Evolutionary conservation across 345 rosid species (phyloP).

Genomic region (Alliaria petiolata): DNA sequence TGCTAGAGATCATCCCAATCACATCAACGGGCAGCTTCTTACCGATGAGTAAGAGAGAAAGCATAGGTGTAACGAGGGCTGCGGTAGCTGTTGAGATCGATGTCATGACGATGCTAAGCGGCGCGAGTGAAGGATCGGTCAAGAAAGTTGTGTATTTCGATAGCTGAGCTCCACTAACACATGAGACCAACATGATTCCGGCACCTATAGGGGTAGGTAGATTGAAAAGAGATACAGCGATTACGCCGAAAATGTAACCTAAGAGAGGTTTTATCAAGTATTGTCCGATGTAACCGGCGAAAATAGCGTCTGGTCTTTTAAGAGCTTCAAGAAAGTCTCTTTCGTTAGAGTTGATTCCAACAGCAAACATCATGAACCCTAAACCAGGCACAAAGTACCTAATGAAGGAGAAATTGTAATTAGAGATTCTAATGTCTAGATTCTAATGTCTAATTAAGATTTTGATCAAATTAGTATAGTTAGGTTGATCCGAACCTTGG

Average conservation of each 20-base stretch:
- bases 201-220: conserved; percentile 85
- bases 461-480: background rate
- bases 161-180: conserved; percentile 98
- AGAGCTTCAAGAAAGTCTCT: conserved; percentile 82
- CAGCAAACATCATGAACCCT: conserved; percentile 97
- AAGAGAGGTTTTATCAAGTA: conserved; percentile 80
- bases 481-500: conserved; percentile 46
- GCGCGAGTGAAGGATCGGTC: conserved; percentile 80
- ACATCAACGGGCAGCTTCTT: conserved; percentile 89
- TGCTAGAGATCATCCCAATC: conserved; percentile 86
- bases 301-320: conserved; percentile 66
- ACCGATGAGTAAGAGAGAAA: conserved; percentile 85
- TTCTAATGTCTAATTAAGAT: background rate
- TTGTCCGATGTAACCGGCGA: conserved; percentile 81
- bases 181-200: conserved; percentile 91
- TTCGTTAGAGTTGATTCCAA: conserved; percentile 84
- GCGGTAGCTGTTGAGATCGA: conserved; percentile 89
- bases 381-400: conserved; percentile 95
- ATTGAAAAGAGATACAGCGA: conserved; percentile 55
- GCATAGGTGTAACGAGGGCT: conserved; percentile 67
- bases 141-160: conserved; percentile 89
- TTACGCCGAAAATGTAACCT: conserved; percentile 68
- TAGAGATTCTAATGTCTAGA: background rate
- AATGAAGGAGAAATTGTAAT: background rate
- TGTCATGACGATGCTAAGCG: conserved; percentile 92